Evolutionary conservation across 306 rosid species (phyloP).

Genomic region (Vigna radiata): DNA sequence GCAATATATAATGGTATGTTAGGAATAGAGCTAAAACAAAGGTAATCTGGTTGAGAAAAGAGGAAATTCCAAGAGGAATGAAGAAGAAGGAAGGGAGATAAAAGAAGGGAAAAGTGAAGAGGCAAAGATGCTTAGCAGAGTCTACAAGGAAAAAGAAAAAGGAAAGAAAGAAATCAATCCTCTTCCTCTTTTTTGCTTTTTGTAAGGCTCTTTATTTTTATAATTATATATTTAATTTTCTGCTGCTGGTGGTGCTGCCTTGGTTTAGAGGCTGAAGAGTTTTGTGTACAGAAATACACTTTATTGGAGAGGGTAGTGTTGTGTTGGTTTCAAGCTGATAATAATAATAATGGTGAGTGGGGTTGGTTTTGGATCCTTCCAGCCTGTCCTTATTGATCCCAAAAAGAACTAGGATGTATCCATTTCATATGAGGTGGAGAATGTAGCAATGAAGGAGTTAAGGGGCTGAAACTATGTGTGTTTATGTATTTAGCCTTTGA

Average conservation of each 20-base stretch:
- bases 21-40: conserved; percentile 37
- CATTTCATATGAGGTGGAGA: conserved; percentile 52
- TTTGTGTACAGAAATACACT: conserved; percentile 52
- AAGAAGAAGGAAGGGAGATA: conserved; percentile 43
- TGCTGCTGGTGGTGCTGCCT: conserved; percentile 26
- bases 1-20: not conserved
- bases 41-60: not conserved
- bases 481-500: conserved; percentile 46
- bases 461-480: conserved; percentile 40
- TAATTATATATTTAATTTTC: not conserved
- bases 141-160: conserved; percentile 65
- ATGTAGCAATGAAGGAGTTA: not conserved
- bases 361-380: conserved; percentile 69
- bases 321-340: conserved; percentile 41
- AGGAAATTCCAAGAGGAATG: conserved; percentile 45
- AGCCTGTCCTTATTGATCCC: conserved; percentile 69
- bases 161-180: conserved; percentile 46
- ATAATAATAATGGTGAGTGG: conserved; percentile 71
- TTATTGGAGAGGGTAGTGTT: conserved; percentile 55
- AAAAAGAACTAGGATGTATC: conserved; percentile 43
- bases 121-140: conserved; percentile 85
- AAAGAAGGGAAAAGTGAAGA: conserved; percentile 57
- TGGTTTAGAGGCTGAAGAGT: conserved; percentile 46
- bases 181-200: conserved; percentile 58
- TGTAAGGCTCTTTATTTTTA: conserved; percentile 51